Evolutionary conservation across 345 rosid species (phyloP), one percentile per base, ranked within the genome.

Genomic region (Eucalyptus brandiana): DNA sequence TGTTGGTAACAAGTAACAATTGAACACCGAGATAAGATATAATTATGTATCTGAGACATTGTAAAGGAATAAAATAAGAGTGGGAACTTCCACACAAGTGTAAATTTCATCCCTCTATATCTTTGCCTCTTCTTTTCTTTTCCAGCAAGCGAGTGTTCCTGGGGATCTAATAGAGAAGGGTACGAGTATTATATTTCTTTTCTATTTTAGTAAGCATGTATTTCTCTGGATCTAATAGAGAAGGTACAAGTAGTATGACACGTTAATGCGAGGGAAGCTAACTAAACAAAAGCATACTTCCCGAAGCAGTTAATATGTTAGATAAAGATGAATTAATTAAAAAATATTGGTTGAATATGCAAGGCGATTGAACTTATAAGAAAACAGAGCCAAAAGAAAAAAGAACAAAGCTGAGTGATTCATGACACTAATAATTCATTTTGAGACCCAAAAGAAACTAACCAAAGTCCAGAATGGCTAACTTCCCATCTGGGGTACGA

Each of bases 381-480:
- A 40, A 76, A 40, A 12, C 28, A 7, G 47, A 40, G 85, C 47
- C 47, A 21, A 76, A 40, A 76, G 28, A 19, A 76, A 18, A 34
- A 69, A 87, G 34, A 80, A 56, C 8, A 49, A 34, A 40, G 87
- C 56, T 45, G 50, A 58, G 21, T 30, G 49, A 88, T 50, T 13
- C 30, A 34, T 48, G 34, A 30, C 44, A 48, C 34, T 48, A 51
- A 37, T n/a, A 80, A 76, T 15, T 51, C 80, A 69, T 24, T 48
- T 53, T 42, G 34, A 54, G 32, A 9, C 88, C 87, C 23, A 32
- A 21, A 34, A 54, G 54, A 80, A 45, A 44, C n/a, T 30, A 47
- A 97, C 99, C 99, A 90, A 97, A 97, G 92, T 97, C 99, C 19
- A 97, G 99, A 88, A 97, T 97, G 83, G 99, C 98, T 88, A 97